Evolutionary conservation across 768 basidiomycete species (phyloP), one percentile per base, ranked within the genome.

Genomic region (Amanita polypyramis): DNA sequence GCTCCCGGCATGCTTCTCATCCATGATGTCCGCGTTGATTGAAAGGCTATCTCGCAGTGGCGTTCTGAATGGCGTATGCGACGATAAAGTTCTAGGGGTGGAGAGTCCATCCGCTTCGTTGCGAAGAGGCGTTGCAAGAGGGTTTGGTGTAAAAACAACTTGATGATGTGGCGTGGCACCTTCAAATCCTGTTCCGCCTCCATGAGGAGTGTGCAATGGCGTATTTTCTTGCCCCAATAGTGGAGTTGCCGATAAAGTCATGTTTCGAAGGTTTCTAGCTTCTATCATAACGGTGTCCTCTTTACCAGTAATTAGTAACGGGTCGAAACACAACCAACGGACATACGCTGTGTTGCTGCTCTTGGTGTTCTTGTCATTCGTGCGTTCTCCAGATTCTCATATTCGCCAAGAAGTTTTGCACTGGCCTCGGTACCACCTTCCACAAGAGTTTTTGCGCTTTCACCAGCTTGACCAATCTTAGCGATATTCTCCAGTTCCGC

Each of bases 191-290:
- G 92, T 91, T 10, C 90, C 88, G 11, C 80, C 84, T n/a, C 72
- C 77, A 17, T 80, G 70, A 1, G 72, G 72, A 5, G 69, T 64
- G 60, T 94, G 95, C 41, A 98, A 63, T 10, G 94, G 96, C 0
- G 96, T 98, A 64, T 99, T 99, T 66, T 98, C 95, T 42, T 98
- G 91, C 3, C 96, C 96, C 10, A 98, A 76, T 1, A 99, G 72
- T 12, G 96, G 96, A 0, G 96, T 99, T 66, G 98, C 94, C 3
- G 77, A 76, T 36, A 84, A 82, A 9, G 81, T 82, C 91, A 99
- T 88, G 57, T 92, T 95, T 17, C 95, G 85, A 19, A 98, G 66
- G 66, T 98, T 98, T 29, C 94, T 79, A 7, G 95, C 96, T 64
- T 99, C 96, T 51, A 86, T 77, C 75, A 98, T 74, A 35, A 99